Evolutionary conservation across 495 filamentous ascomycete genomes (phyloP), one percentile per base, ranked within the genome.

Genomic region (Platismatia glauca): DNA sequence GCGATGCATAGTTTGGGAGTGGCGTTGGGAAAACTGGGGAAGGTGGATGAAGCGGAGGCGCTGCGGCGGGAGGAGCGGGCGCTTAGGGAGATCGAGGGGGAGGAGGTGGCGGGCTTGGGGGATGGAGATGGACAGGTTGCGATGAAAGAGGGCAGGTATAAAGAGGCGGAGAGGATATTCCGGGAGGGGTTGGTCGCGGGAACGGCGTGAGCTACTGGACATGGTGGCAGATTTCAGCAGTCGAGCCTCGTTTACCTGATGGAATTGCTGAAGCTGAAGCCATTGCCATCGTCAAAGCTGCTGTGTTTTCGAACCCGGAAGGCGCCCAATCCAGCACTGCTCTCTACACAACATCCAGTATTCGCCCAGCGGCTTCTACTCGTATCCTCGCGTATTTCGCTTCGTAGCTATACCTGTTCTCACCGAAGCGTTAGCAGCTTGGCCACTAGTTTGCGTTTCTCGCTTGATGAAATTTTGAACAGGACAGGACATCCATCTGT

Each of bases 61-160:
- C 48, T 52, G 48, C 24, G 48, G 48, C 48, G 48, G 48, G 48
- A 52, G 48, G 48, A 52, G 48, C 48, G 24, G 27, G 48, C 48
- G 48, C 48, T 52, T 31, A 31, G 27, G 24, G 48, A 52, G 48
- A 31, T 7, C 7, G 24, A 31, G 29, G 48, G 24, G 48, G 48
- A 52, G 48, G 48, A 52, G 48, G 18, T 29, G 48, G 48, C 27
- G 48, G 48, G 27, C 48, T 52, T 52, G 48, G 18, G 48, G 24
- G 48, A 52, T 52, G 48, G 27, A 31, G 27, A 52, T 52, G 48
- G 48, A 31, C 24, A 15, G 48, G 48, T 31, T 52, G 48, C 48
- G 48, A 52, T 52, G 48, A 16, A 31, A 18, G 48, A 52, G 18
- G 48, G 48, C 48, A 52, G 48, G 15, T 52, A 29, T 31, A 31